Base-by-base conservation (phyloP, 2,329 filamentous ascomycete genomes). In the Aspergillus viridinutans region DNA sequence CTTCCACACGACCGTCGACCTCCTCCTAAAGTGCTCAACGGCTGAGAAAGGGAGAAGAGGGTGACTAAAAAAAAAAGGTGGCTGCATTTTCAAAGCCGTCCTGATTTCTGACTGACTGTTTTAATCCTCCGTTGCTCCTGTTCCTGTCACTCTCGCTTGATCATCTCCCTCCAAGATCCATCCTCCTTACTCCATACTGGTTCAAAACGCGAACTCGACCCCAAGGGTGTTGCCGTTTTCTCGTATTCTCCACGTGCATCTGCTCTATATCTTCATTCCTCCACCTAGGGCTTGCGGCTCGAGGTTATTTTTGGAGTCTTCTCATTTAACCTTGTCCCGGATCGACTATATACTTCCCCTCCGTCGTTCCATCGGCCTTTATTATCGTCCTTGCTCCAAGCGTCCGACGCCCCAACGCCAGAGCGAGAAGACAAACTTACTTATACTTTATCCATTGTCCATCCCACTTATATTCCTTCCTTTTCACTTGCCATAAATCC, bases 191-290 rank as follows among this genome's bases (percentile, higher is more conserved):
- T 38, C 32, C 32, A 38, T 38, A 38, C 14, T 38, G 32, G 14
- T 38, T 38, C 32, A 38, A 38, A 53, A 21, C 45, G 35, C 35
- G 42, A 35, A 47, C 51, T 50, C 55, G 42, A 54, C 42, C 47
- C 42, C 50, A 49, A 35, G 38, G 54, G 28, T 47, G 47, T 54
- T 60, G 51, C 62, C 64, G 62, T 66, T 66, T 63, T 63, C 64
- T 66, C 64, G 64, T 66, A 66, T 66, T 64, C 58, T 54, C 64
- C 64, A 66, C 64, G 64, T 66, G 64, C 58, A 59, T 62, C 56
- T 52, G n/a, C 53, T 47, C 49, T 47, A 54, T 59, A 47, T 57
- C 57, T 52, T 57, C 57, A 57, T 50, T 60, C 55, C 57, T 60
- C 53, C 49, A 40, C 52, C 55, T 59, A 60, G 58, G 53, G 49